phyloP scores from a whole-genome alignment of 352 stramenopile genomes.

The Phytopythium helicoides region DNA sequence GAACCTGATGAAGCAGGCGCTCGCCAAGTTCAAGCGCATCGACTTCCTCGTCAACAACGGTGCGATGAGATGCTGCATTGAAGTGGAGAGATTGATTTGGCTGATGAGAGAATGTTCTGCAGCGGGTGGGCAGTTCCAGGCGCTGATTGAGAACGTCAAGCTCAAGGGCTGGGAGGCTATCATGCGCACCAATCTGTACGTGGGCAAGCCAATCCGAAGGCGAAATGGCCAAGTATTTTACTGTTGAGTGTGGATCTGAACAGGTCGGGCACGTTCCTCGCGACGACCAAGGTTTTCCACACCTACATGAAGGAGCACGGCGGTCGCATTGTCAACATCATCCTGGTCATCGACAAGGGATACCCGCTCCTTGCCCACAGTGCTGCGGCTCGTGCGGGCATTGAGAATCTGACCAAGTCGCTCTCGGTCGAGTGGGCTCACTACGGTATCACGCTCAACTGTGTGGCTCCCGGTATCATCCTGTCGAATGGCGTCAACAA shows the following conservation, averaged over 20 bases:
- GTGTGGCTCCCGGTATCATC: slow-evolving; percentile 81
- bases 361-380: slow-evolving; percentile 88
- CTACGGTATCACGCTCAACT: slow-evolving; percentile 90
- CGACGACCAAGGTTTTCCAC: slow-evolving; percentile 91
- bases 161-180: slow-evolving; percentile 89
- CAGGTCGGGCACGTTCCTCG: slow-evolving; percentile 83
- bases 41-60: slow-evolving; percentile 94
- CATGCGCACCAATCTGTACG: slow-evolving; percentile 88
- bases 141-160: slow-evolving; percentile 82
- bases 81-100: too few species aligned
- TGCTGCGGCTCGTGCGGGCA: slow-evolving; percentile 79
- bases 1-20: slow-evolving; percentile 14
- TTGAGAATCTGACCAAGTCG: slow-evolving; percentile 93
- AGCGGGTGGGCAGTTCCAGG: slow-evolving; percentile 91
- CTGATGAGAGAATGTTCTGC: too few species aligned
- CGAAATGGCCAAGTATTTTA: background rate
- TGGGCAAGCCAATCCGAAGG: background rate
- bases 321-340: slow-evolving; percentile 96
- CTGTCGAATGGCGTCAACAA: slow-evolving; percentile 76
- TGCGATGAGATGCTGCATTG: too few species aligned
- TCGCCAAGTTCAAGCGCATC: slow-evolving; percentile 77
- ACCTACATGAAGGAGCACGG: slow-evolving; percentile 92
- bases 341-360: slow-evolving; percentile 91
- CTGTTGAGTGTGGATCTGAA: too few species aligned
- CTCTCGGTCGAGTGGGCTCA: slow-evolving; percentile 92